Base-by-base conservation (phyloP, 2,329 filamentous ascomycete genomes). In the Eurotiales sp. region DNA sequence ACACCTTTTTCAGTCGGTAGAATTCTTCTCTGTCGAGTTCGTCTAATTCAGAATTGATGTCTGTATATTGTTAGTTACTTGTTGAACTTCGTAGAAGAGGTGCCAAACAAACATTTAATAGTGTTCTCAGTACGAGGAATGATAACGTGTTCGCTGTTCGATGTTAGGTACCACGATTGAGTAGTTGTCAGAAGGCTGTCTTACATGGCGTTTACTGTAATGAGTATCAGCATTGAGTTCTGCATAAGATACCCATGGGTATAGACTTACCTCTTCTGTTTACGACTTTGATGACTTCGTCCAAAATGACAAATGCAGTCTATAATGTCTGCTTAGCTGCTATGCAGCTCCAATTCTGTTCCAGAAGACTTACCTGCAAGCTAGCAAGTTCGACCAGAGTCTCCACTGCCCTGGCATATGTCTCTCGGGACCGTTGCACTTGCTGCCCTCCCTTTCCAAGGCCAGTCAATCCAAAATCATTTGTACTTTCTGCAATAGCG, bases 231-330 rank as follows among this genome's bases (percentile, higher is more conserved):
- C 44, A 42, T 29, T 45, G 17, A 39, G 7, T 11, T 15, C 46
- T 46, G 22, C 34, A 32, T 11, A 3, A 39, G 34, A 15, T 17
- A 37, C 29, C 3, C 23, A 12, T 22, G 40, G 36, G 39, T n/a
- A 14, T 23, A 3, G 43, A 67, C 77, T 68, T 72, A 88, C 86
- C 87, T 88, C 93, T 86, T 65, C 93, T 84, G 71, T 99, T 99
- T 50, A 99, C 93, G 22, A 97, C 90, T 77, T 99, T 99, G 76
- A 99, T 99, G 52, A 99, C 93, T 72, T 99, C 93, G 68, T 99
- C 93, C 55, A 99, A 73, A 58, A 97, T 97, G 43, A 99, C 90
- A 69, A 99, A 99, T 5, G 93, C 93, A 58, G 93, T 99, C 82
- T 86, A 61, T 11, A 53, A 63, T 44, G 52, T 53, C 55, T 8